Conservation (phyloP, 805 yeast species). For the Danielia oregonensis region DNA sequence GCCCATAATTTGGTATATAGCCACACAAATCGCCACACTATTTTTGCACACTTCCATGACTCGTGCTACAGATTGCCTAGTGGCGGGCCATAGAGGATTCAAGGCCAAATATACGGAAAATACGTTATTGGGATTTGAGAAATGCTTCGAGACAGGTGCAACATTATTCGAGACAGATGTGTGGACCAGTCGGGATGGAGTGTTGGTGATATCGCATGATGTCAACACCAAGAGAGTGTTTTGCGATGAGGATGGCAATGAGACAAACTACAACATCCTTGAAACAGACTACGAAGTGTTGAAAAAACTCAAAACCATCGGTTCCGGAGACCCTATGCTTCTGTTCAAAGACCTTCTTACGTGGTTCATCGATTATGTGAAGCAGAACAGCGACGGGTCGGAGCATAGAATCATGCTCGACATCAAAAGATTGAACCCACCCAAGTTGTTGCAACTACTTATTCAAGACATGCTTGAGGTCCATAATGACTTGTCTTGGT, state of each 20-base stretch:
- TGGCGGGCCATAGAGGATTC: slow-evolving; percentile 43
- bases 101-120: slow-evolving; percentile 39
- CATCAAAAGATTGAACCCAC: slow-evolving; percentile 37
- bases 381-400: slow-evolving; percentile 8
- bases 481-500: slow-evolving; percentile 30
- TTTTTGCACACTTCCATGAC: too few relatives aligned
- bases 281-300: slow-evolving; percentile 27
- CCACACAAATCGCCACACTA: too few relatives aligned
- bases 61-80: slow-evolving; percentile 11
- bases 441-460: slow-evolving; percentile 26
- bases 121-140: slow-evolving; percentile 33
- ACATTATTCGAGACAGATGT: slow-evolving; percentile 40
- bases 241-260: slow-evolving; percentile 30
- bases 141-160: slow-evolving; percentile 37
- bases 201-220: slow-evolving; percentile 40
- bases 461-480: slow-evolving; percentile 27
- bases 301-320: slow-evolving; percentile 21
- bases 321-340: slow-evolving; percentile 30
- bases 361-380: slow-evolving; percentile 28
- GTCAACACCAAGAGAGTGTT: slow-evolving; percentile 35
- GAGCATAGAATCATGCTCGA: slow-evolving; percentile 34
- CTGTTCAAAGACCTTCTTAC: slow-evolving; percentile 29
- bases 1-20: too few relatives aligned
- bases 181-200: slow-evolving; percentile 36
- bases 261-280: slow-evolving; percentile 32